Evolutionary conservation across 2,329 filamentous ascomycete species (phyloP).

Genomic region (Acrocalymma vagum): DNA sequence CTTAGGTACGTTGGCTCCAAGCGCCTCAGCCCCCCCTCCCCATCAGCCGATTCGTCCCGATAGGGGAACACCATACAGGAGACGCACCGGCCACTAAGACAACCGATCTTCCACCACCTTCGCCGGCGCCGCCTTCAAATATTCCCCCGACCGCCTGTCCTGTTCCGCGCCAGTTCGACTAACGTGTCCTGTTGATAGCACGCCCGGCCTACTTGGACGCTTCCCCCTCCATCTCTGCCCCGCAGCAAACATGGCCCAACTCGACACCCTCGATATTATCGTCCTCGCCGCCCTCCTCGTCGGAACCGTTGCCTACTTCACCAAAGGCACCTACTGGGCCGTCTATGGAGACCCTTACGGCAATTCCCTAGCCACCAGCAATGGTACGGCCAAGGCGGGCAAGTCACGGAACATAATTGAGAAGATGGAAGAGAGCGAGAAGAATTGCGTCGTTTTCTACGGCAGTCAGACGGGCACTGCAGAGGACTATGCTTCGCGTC

Average conservation of each 20-base stretch:
- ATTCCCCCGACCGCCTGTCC: constrained; percentile 36
- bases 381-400: constrained; percentile 74
- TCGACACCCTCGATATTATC: constrained; percentile 93
- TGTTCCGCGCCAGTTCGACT: constrained; percentile 29
- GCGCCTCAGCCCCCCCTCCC: too few species aligned
- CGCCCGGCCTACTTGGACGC: constrained; percentile 18
- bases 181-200: constrained; percentile 27
- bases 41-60: constrained; percentile 16
- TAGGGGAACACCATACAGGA: constrained; percentile 14
- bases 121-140: constrained; percentile 27
- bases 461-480: constrained; percentile 98
- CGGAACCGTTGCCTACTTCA: constrained; percentile 94
- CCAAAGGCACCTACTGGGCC: constrained; percentile 94
- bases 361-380: constrained; percentile 72
- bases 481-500: constrained; percentile 94
- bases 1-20: too few species aligned
- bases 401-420: constrained; percentile 93
- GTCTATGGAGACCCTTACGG: constrained; percentile 90
- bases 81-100: constrained; percentile 20
- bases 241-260: constrained; percentile 79
- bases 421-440: constrained; percentile 93
- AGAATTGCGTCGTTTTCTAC: constrained; percentile 99
- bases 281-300: constrained; percentile 87
- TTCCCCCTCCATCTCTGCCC: constrained; percentile 18
- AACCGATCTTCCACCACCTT: constrained; percentile 25